Evolutionary conservation across 2,329 filamentous ascomycete species (phyloP), one percentile per base, ranked within the genome.

Genomic region (Claviceps pazoutovae): DNA sequence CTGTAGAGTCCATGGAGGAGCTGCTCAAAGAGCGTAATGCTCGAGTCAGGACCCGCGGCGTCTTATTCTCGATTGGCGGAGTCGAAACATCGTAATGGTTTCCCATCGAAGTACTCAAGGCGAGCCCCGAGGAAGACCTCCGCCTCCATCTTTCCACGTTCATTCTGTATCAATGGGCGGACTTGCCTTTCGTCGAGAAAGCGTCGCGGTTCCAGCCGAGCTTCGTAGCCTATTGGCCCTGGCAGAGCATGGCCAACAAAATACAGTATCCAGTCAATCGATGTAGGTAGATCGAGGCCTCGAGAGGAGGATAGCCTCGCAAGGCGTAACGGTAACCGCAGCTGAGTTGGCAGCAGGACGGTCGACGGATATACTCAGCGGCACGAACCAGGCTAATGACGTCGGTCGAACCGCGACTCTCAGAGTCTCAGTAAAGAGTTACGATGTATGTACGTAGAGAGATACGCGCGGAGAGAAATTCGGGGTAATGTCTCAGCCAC

Each of bases 1-100:
- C 62, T 46, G 66, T 56, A n/a, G 68, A 69, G 51, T 70, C 68
- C 58, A 70, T 62, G 6, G 68, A 69, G 5, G 68, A 69, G 59
- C 60, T 69, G 59, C 67, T 70, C 39, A 70, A 57, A 2, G 68
- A 68, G 38, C 68, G 68, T 23, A 70, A 58, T 16, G 67, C 68
- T 50, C 66, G 66, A 11, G 66, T 63, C 26, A 70, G 60, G 34
- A 61, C 61, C 17, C 64, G 64, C 8, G 67, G 64, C 36, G 66
- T 66, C 59, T 66, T 68, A 55, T 55, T 57, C 42, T 68, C 65
- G 47, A 51, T 51, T 38, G 57, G 50, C 13, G 48, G 30, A 53
- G 58, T 48, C 23, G 53, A 34, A 17, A 52, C 56, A 56, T 58
- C 56, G 17, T 55, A 51, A 56, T 60, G 50, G 51, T 53, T 51